Evolutionary conservation across 2,329 filamentous ascomycete species (phyloP).

Genomic region (Coniella vitis): DNA sequence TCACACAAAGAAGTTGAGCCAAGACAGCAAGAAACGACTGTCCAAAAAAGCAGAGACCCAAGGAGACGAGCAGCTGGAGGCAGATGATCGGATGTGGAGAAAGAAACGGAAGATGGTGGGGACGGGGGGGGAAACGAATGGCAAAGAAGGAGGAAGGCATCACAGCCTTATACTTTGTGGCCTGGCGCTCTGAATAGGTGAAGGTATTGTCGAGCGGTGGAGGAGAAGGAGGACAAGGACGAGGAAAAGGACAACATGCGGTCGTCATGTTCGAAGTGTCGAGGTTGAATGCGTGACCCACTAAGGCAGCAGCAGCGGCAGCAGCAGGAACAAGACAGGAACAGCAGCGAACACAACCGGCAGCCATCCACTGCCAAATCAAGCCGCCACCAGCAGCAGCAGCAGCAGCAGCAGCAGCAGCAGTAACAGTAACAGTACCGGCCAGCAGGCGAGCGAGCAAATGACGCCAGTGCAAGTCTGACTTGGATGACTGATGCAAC

Average conservation of each 20-base stretch:
- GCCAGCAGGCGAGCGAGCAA: background rate
- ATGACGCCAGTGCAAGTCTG: constrained; percentile 14
- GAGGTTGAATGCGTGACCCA: constrained; percentile 11
- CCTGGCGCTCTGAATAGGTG: constrained; percentile 25
- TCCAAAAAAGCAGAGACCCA: constrained; percentile 19
- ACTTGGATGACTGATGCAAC: constrained; percentile 16
- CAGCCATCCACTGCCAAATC: no score
- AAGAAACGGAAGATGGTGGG: constrained; percentile 22
- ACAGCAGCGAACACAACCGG: background rate
- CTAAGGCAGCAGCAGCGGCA: constrained; percentile 12
- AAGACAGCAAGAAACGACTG: constrained; percentile 12
- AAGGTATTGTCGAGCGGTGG: constrained; percentile 18
- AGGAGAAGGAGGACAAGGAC: constrained; percentile 5
- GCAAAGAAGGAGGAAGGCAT: constrained; percentile 34
- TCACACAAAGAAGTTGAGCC: constrained; percentile 13
- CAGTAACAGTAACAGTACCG: background rate
- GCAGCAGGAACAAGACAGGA: background rate
- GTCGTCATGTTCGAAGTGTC: constrained; percentile 5
- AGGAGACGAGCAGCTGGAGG: constrained; percentile 15
- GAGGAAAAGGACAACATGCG: constrained; percentile 8
- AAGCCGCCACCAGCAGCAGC: background rate
- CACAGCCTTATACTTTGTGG: constrained; percentile 48
- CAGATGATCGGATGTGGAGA: constrained; percentile 14
- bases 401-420: background rate
- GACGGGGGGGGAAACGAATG: constrained; percentile 16